Percentiles rank a stretch among this genome's conserved stretches.
Evolutionary conservation across 2,329 filamentous ascomycete genomes (phyloP).

Genomic region (Diaporthe caulivora): DNA sequence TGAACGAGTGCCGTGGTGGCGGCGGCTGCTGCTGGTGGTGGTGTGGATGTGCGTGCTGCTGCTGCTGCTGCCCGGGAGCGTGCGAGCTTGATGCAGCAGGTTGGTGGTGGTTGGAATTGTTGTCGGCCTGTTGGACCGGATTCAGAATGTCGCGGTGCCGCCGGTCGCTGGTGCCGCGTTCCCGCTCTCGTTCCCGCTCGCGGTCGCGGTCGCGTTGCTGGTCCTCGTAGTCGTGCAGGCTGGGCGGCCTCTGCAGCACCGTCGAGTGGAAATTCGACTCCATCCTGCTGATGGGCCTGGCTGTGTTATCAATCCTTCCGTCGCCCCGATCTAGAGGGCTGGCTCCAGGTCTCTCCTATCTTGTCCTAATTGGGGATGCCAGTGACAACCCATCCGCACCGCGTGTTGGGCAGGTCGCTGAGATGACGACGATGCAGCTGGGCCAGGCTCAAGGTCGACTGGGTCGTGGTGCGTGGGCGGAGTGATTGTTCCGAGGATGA

Average conservation of each 20-base stretch:
- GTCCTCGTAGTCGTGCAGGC: slow-evolving; percentile 53
- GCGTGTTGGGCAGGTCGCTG: not conserved
- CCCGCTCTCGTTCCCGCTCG: slow-evolving; percentile 33
- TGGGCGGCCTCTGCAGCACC: slow-evolving; percentile 60
- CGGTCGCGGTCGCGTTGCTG: slow-evolving; percentile 44
- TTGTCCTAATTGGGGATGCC: slow-evolving; percentile 23
- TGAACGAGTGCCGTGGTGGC: slow-evolving; percentile 59
- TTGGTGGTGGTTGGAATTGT: slow-evolving; percentile 36
- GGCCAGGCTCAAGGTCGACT: not conserved
- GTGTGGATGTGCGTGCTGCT: slow-evolving; percentile 11
- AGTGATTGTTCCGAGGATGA: not conserved
- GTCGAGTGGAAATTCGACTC: slow-evolving; percentile 63
- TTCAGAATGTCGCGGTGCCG: slow-evolving; percentile 63
- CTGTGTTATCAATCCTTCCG: not conserved
- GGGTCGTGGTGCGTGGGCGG: not conserved
- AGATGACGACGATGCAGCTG: not conserved
- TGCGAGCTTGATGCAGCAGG: slow-evolving; percentile 5
- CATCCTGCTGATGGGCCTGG: slow-evolving; percentile 48
- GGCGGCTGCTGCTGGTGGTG: slow-evolving; percentile 37
- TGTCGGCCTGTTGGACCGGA: slow-evolving; percentile 45
- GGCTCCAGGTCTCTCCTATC: slow-evolving; percentile 34
- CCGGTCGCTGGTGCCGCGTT: slow-evolving; percentile 43
- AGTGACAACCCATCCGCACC: slow-evolving; percentile 38
- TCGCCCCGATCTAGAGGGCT: slow-evolving; percentile 22
- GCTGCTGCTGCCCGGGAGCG: slow-evolving; percentile 21